Base-by-base conservation (phyloP, 106 monocot genomes). In the Dioscorea dumetorum region DNA sequence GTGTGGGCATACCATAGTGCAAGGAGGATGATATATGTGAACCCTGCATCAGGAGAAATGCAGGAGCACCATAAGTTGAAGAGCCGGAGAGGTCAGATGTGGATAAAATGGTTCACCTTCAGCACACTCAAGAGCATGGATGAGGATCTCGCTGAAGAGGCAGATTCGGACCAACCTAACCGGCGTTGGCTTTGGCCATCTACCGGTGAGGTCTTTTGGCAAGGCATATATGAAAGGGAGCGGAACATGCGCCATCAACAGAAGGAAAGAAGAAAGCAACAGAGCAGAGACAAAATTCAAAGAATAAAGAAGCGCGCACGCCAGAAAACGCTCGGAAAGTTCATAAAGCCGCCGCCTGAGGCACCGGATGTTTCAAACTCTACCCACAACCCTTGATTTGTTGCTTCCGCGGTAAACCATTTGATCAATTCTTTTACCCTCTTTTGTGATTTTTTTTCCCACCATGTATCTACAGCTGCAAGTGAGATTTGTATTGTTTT, bases 1-100 rank as follows among this genome's bases (percentile, higher is more conserved):
- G 81, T 99, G 8, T 99, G 97, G 97, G 97, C 92, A 14, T 99
- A 90, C 76, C 97, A 99, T 67, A 92, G 92, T 52, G 80, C 86
- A 41, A 76, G 92, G 19, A 74, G 86, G n/a, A 97, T 97, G 79
- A 74, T 97, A 15, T 85, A 87, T 60, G 70, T 97, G 18, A 66
- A 97, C 64, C 89, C 97, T 12, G 73, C 82, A 24, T 84, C 88
- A 10, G 97, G 97, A 71, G 80, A 56, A 31, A 86, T 92, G 97
- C 82, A 87, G 57, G 97, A 99, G 62, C 84, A 89, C 11, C 97
- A 99, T 73, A 71, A 35, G 21, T 63, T 87, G 10, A 85, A 76
- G 19, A 77, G 51, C 53, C 73, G 97, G 49, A 84, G 73, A 75
- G 88, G 89, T 35, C 75, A 86, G 12, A 99, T 90, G 84, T 81